phyloP scores from a whole-genome alignment of 768 basidiomycete species.

The Panaeolus papilionaceus region DNA sequence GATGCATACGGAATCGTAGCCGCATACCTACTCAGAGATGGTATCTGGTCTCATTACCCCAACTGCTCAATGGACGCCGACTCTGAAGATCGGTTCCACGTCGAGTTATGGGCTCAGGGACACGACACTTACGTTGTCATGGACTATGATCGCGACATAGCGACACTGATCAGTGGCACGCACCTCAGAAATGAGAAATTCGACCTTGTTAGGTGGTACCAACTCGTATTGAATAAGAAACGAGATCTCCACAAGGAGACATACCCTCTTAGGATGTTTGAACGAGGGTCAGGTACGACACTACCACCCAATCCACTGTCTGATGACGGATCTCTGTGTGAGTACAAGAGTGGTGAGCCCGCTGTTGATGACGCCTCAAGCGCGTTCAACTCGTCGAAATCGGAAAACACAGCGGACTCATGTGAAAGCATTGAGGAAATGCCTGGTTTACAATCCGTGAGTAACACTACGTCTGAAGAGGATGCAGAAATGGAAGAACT shows the following conservation, averaged over 20 bases:
- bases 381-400: no score
- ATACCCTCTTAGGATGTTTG: background rate
- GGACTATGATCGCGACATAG: slow-evolving; percentile 12
- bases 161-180: background rate
- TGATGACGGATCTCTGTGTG: background rate
- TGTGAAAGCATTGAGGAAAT: background rate
- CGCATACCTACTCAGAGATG: no score
- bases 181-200: slow-evolving; percentile 10
- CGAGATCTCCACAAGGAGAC: background rate
- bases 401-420: no score
- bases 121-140: background rate
- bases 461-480: background rate
- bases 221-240: background rate
- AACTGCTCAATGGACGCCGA: background rate
- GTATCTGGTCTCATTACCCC: slow-evolving; percentile 3
- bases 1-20: no score
- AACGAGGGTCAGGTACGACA: background rate
- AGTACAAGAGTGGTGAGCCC: background rate
- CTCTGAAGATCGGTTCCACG: background rate
- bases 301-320: background rate
- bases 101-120: background rate
- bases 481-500: no score
- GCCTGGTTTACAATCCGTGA: background rate
- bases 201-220: slow-evolving; percentile 19
- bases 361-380: no score